A percentile compares a stretch with the other conserved stretches of the same genome.
These are phyloP conservation scores for Porcisia hertigi DNA, from an alignment of 208 protist genomes.

Conservation along the genomic window DNA sequence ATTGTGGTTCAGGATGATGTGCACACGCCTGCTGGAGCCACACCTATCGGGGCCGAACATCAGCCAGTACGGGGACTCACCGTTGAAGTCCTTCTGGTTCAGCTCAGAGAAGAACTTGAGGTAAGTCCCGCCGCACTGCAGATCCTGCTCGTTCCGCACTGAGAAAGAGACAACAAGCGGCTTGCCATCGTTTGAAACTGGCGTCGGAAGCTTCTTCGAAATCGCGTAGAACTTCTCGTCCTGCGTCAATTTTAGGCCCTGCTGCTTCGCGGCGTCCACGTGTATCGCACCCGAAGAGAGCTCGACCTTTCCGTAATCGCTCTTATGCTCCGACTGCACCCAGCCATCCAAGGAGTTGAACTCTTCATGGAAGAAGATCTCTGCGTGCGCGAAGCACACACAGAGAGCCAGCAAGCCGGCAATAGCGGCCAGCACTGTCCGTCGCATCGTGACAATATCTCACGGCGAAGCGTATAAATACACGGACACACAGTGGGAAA, in stretches of 20 bases:
- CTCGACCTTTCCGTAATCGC: constrained; percentile 69
- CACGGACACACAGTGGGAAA: not conserved
- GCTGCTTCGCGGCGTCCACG: constrained; percentile 67
- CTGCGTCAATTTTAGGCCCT: constrained; percentile 87
- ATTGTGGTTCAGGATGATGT: constrained; percentile 96
- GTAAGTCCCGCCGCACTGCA: constrained; percentile 95
- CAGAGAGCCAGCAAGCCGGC: constrained; percentile 30
- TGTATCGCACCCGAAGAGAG: constrained; percentile 52
- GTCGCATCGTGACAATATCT: constrained; percentile 7
- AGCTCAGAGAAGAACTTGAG: constrained; percentile 91
- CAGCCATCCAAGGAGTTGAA: constrained; percentile 72
- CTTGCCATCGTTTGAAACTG: constrained; percentile 85
- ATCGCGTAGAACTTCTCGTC: constrained; percentile 89
- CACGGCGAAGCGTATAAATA: not conserved
- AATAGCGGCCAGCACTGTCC: constrained; percentile 18
- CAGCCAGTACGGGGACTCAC: constrained; percentile 90
- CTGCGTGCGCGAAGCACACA: constrained; percentile 30
- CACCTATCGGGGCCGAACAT: constrained; percentile 98
- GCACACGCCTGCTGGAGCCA: constrained; percentile 74
- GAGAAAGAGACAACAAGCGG: constrained; percentile 92
- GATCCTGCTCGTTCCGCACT: constrained; percentile 88
- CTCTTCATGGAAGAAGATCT: constrained; percentile 74
- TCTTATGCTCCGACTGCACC: constrained; percentile 49
- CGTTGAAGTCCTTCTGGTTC: constrained; percentile 81
- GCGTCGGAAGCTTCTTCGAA: constrained; percentile 70